Evolutionary conservation across 345 rosid species (phyloP), one percentile per base, ranked within the genome.

Genomic region (Lumnitzera racemosa): DNA sequence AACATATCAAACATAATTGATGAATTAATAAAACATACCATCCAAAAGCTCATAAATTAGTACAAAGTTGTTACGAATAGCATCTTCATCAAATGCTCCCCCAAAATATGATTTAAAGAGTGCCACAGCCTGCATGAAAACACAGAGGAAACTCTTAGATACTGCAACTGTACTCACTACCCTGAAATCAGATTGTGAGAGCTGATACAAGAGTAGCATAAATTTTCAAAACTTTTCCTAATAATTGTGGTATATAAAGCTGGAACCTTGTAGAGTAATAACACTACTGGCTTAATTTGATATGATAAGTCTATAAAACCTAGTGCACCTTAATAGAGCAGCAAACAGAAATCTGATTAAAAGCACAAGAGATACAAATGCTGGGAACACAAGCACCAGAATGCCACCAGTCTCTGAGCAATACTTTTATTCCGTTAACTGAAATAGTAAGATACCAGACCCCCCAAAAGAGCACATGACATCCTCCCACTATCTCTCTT

Each of bases 11-110:
- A 25, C 16, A 0, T 23, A 29, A 23, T 29, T 8, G 63, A 48
- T 14, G 46, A 17, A 17, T 20, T 20, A 8, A 10, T 46, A 56
- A 29, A 55, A 57, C 80, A 49, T 82, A 90, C 97, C 99, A 64
- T 95, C 99, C 71, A 95, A 81, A 61, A 95, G 76, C 77, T 95
- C 99, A 71, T 95, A 95, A 70, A 95, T 95, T 61, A 95, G 77
- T 67, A 95, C 99, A 69, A 95, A 95, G 75, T 88, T 95, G 71
- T 95, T 90, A 47, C 95, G 81, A 55, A 95, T 90, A 29, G 99
- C 95, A 61, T 95, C 97, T 81, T 95, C 99, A 69, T 95, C 99
- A 76, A 95, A 95, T 69, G 97, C 83, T 70, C 99, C 97, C 56
- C 99, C 97, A 59, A 95, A 95, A 76, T 90, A 95, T 12, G 99